A percentile compares a stretch with the other conserved stretches of the same genome.
Evolutionary conservation across 1,284 basidiomycete species (phyloP).

Genomic region (Fistulina hepatica): DNA sequence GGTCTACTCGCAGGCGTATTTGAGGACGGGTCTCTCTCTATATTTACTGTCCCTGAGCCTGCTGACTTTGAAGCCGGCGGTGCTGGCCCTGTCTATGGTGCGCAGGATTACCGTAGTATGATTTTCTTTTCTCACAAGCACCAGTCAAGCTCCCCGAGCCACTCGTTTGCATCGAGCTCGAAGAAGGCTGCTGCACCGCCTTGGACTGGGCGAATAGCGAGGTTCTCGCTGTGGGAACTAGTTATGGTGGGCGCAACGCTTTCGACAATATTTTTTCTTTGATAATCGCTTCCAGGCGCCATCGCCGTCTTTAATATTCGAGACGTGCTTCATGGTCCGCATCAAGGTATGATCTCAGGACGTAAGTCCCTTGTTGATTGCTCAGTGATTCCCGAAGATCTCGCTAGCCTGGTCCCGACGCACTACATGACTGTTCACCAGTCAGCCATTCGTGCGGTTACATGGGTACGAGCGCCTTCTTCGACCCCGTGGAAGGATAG

Average conservation of each 20-base stretch:
- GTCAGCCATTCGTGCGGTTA: slow-evolving; percentile 63
- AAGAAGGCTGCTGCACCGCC: slow-evolving; percentile 60
- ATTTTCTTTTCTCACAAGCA: slow-evolving; percentile 1
- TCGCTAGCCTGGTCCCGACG: slow-evolving; percentile 46
- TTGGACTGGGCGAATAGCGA: slow-evolving; percentile 85
- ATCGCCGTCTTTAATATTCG: slow-evolving; percentile 68
- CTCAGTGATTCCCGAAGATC: slow-evolving; percentile 14
- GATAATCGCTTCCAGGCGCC: slow-evolving; percentile 36
- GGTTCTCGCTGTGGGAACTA: slow-evolving; percentile 66
- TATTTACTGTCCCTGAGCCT: slow-evolving; percentile 73
- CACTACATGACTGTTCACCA: slow-evolving; percentile 67
- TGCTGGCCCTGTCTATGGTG: slow-evolving; percentile 32
- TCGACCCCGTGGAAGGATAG: too few relatives aligned
- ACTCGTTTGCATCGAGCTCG: slow-evolving; percentile 55
- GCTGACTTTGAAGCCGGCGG: slow-evolving; percentile 31
- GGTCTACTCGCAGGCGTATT: slow-evolving; percentile 78
- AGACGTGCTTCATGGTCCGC: slow-evolving; percentile 32
- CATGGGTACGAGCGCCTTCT: slow-evolving; percentile 61
- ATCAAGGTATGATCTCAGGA: slow-evolving; percentile 4
- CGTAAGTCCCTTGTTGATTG: not conserved
- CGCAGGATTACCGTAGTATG: slow-evolving; percentile 7
- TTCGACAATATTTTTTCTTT: not conserved
- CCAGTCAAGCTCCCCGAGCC: slow-evolving; percentile 55
- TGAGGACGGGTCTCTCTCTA: slow-evolving; percentile 68
- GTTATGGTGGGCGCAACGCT: slow-evolving; percentile 50